These are phyloP conservation scores for Podila minutissima DNA, from an alignment of 192 early-diverging fungal genomes.

Conservation along the genomic window DNA sequence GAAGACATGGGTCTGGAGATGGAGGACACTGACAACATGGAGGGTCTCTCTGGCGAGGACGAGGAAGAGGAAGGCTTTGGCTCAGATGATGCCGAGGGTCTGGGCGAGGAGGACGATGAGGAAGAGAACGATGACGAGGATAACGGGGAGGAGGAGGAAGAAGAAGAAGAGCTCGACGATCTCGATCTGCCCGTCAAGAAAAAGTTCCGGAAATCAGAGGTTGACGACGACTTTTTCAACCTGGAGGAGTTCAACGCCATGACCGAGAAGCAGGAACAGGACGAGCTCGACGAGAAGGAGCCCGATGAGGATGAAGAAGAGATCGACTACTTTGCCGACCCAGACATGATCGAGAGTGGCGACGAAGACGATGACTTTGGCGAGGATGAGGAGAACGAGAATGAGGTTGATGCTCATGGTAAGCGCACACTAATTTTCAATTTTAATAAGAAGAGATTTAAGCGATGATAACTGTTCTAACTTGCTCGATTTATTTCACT, in stretches of 20 bases:
- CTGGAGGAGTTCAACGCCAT: constrained; percentile 89
- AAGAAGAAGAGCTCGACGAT: constrained; percentile 54
- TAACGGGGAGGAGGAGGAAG: constrained; percentile 53
- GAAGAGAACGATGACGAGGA: constrained; percentile 54
- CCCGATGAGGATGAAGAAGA: constrained; percentile 70
- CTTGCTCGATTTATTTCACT: not conserved
- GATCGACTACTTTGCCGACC: constrained; percentile 64
- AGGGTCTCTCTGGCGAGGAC: constrained; percentile 31
- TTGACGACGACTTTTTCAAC: constrained; percentile 97
- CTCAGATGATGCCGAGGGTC: constrained; percentile 48
- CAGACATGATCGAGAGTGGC: constrained; percentile 58
- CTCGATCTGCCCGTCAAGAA: constrained; percentile 53
- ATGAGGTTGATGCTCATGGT: constrained; percentile 68
- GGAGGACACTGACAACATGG: constrained; percentile 55
- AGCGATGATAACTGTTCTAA: not conserved
- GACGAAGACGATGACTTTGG: constrained; percentile 71
- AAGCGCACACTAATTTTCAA: not conserved
- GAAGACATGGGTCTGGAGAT: constrained; percentile 48
- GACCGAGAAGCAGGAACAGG: constrained; percentile 70
- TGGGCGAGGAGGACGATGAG: constrained; percentile 29
- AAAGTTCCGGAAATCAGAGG: constrained; percentile 62
- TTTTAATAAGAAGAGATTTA: not conserved
- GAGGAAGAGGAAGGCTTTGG: constrained; percentile 31
- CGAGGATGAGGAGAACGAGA: constrained; percentile 70
- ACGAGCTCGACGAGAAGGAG: constrained; percentile 55